Conservation (phyloP, 331 rosid species). For the Pyracantha coccinea region DNA sequence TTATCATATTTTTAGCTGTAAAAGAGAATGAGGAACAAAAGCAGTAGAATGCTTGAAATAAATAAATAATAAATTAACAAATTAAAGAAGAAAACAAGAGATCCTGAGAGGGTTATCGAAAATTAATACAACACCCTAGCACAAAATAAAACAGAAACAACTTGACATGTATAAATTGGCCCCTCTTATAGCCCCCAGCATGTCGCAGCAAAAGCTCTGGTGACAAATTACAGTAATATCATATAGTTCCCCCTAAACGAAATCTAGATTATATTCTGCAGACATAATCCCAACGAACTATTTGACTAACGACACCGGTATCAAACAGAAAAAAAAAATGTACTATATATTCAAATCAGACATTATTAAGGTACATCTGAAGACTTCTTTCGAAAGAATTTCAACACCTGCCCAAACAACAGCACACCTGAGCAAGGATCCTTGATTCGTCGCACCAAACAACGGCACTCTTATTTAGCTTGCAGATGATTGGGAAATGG, state of each 20-base stretch:
- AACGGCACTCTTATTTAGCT: conserved; percentile 27
- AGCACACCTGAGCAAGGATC: conserved; percentile 24
- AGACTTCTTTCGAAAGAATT: conserved; percentile 12
- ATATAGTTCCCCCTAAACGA: conserved; percentile 8
- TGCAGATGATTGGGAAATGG: conserved; percentile 59
- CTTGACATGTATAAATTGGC: conserved; percentile 24
- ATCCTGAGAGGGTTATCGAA: conserved; percentile 15
- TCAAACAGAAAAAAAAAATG: conserved; percentile 2
- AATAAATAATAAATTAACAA: conserved; percentile 20
- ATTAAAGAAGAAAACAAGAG: not conserved
- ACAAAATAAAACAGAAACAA: conserved; percentile 22
- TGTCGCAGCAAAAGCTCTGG: conserved; percentile 21
- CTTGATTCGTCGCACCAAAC: conserved; percentile 12
- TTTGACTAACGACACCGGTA: conserved; percentile 17
- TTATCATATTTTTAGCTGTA: not conserved
- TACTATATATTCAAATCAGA: conserved; percentile 29
- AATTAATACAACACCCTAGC: conserved; percentile 31
- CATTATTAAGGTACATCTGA: conserved; percentile 21
- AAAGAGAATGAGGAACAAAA: not conserved
- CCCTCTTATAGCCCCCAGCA: conserved; percentile 4
- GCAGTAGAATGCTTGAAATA: conserved; percentile 2
- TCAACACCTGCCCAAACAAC: no score
- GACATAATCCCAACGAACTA: conserved; percentile 21
- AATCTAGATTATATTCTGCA: conserved; percentile 14
- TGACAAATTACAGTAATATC: conserved; percentile 21